phyloP scores from a whole-genome alignment of 345 rosid genomes.

The Boechera retrofracta region DNA sequence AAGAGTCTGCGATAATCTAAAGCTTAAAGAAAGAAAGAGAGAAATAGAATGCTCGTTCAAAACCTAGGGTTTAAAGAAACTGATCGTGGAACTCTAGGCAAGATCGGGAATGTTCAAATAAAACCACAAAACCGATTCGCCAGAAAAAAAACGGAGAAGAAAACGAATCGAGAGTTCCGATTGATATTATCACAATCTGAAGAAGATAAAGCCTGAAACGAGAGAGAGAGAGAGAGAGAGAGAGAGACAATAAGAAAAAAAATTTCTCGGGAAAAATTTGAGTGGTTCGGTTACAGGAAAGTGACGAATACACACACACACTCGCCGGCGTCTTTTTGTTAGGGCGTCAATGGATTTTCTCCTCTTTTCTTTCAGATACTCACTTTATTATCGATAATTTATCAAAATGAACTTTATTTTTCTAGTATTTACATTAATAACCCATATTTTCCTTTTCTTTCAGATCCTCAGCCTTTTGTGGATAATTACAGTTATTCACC shows the following conservation, averaged over 20 bases:
- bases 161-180: slow-evolving; percentile 35
- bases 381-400: slow-evolving; percentile 12
- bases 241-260: not conserved
- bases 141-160: slow-evolving; percentile 22
- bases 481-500: not conserved
- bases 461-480: not conserved
- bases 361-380: slow-evolving; percentile 19
- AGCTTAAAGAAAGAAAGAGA: not conserved
- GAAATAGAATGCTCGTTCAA: slow-evolving; percentile 10
- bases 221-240: not conserved
- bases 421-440: not conserved
- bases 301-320: slow-evolving; percentile 27
- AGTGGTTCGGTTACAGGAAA: slow-evolving; percentile 18
- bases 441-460: not conserved
- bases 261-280: slow-evolving; percentile 22
- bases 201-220: slow-evolving; percentile 13
- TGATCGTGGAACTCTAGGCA: slow-evolving; percentile 28
- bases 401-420: not conserved
- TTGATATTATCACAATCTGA: slow-evolving; percentile 15
- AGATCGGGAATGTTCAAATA: slow-evolving; percentile 40
- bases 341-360: slow-evolving; percentile 47
- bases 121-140: slow-evolving; percentile 36
- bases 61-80: slow-evolving; percentile 16
- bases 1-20: slow-evolving; percentile 10
- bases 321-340: slow-evolving; percentile 37